Evolutionary conservation across 164 flowering plant genomes (phyloP).

Genomic region (Platanus orientalis): DNA sequence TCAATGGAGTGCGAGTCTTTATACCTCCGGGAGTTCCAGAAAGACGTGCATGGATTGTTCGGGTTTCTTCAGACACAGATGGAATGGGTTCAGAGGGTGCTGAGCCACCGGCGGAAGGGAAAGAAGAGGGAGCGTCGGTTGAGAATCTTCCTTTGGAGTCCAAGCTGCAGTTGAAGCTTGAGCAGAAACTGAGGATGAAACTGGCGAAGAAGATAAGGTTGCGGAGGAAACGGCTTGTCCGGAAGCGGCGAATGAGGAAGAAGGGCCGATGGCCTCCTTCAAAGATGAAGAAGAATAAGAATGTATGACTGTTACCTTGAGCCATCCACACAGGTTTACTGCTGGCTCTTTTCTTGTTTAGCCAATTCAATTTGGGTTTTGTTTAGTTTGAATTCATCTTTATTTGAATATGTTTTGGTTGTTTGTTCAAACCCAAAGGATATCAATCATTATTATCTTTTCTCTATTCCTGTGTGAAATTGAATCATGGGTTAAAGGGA

Average conservation of each 20-base stretch:
- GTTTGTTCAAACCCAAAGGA: not conserved
- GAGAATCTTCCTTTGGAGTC: slow-evolving; percentile 82
- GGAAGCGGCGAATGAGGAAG: slow-evolving; percentile 81
- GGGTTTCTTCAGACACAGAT: slow-evolving; percentile 41
- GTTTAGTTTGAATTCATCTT: not conserved
- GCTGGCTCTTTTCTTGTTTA: slow-evolving; percentile 9
- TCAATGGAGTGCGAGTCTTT: slow-evolving; percentile 14
- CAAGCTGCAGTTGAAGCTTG: slow-evolving; percentile 54
- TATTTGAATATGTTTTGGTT: not conserved
- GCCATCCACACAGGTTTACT: slow-evolving; percentile 25
- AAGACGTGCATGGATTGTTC: slow-evolving; percentile 25
- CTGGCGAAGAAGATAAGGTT: slow-evolving; percentile 83
- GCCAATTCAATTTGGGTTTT: slow-evolving; percentile 5
- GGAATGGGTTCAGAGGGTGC: slow-evolving; percentile 24
- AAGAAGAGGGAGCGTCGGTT: slow-evolving; percentile 39
- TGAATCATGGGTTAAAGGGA: not conserved
- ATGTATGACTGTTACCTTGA: slow-evolving; percentile 41
- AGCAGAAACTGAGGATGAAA: slow-evolving; percentile 73
- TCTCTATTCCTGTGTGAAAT: not conserved
- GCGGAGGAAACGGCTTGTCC: slow-evolving; percentile 70
- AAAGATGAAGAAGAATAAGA: slow-evolving; percentile 85
- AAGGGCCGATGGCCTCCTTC: slow-evolving; percentile 99
- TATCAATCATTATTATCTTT: too few species aligned
- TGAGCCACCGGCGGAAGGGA: slow-evolving; percentile 24
- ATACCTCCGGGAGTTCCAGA: slow-evolving; percentile 4